Percentiles rank a stretch among this genome's conserved stretches.
These are phyloP conservation scores for Hymenoscyphus occultus DNA, from an alignment of 2,329 filamentous ascomycete genomes.

Conservation along the genomic window DNA sequence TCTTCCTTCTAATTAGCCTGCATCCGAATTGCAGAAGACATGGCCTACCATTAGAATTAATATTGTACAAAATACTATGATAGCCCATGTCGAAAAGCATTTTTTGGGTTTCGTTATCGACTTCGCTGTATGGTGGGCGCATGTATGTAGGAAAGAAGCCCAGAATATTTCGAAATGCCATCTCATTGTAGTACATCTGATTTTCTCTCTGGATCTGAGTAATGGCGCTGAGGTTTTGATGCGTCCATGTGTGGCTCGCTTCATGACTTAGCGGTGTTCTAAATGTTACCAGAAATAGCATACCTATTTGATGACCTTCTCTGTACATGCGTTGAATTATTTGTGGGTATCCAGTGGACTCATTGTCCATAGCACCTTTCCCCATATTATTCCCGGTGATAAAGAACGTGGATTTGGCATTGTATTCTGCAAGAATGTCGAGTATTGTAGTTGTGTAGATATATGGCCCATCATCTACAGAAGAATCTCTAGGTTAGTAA, in stretches of 20 bases:
- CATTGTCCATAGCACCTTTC: conserved; percentile 52
- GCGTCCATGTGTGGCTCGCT: conserved; percentile 48
- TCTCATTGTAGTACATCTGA: conserved; percentile 50
- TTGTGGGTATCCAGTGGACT: conserved; percentile 41
- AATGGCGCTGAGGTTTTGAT: conserved; percentile 44
- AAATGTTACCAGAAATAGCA: conserved; percentile 15
- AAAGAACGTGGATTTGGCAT: conserved; percentile 61
- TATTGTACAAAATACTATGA: conserved; percentile 38
- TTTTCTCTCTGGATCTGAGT: conserved; percentile 41
- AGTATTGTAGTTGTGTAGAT: conserved; percentile 60
- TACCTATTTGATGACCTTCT: conserved; percentile 58
- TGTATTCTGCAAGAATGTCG: conserved; percentile 40
- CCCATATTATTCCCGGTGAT: conserved; percentile 48
- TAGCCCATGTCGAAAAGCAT: conserved; percentile 42
- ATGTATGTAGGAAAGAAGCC: conserved; percentile 53
- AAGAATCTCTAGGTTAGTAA: conserved; percentile 48
- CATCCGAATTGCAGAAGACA: background rate
- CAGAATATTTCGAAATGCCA: conserved; percentile 50
- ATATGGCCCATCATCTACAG: conserved; percentile 65
- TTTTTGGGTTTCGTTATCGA: conserved; percentile 36
- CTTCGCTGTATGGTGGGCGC: conserved; percentile 43
- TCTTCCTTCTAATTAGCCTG: conserved; percentile 36
- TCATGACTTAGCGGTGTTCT: background rate
- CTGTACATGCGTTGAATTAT: conserved; percentile 40
- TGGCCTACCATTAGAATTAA: conserved; percentile 5